Percentiles rank a stretch among this genome's conserved stretches.
Evolutionary conservation across 2,329 filamentous ascomycete genomes (phyloP).

Genomic region (Botrytis tulipae): DNA sequence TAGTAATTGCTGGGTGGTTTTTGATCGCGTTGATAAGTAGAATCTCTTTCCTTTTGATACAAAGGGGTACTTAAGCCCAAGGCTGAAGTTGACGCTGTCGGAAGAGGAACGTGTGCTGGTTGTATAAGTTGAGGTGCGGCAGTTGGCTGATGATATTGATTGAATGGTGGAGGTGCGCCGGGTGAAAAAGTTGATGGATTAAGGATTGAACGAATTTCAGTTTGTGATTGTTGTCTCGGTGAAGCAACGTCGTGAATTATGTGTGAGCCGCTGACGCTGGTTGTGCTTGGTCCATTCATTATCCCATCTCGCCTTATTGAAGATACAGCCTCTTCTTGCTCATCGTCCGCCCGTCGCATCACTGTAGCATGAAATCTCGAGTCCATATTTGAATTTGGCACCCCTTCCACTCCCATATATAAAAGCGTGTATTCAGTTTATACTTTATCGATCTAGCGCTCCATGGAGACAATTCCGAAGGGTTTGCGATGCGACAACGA

Average conservation of each 20-base stretch:
- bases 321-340: constrained; percentile 12
- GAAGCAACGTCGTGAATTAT: constrained; percentile 13
- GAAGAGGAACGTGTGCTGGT: constrained; percentile 34
- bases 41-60: constrained; percentile 33
- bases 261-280: constrained; percentile 7
- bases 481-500: constrained; percentile 8
- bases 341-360: constrained; percentile 36
- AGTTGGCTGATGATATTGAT: constrained; percentile 35
- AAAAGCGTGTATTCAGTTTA: neutral
- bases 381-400: constrained; percentile 31
- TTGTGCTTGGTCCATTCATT: constrained; percentile 23
- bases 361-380: constrained; percentile 37
- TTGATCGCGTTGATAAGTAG: constrained; percentile 39
- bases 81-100: constrained; percentile 23
- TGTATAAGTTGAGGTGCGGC: constrained; percentile 29
- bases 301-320: constrained; percentile 18
- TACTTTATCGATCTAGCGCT: constrained; percentile 25
- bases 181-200: constrained; percentile 14
- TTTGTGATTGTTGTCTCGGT: constrained; percentile 16
- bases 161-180: constrained; percentile 37
- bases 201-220: constrained; percentile 14
- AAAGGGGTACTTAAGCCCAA: constrained; percentile 28
- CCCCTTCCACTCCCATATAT: constrained; percentile 24
- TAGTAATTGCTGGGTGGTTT: constrained; percentile 46
- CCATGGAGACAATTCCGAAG: constrained; percentile 29